Base-by-base conservation (phyloP, 192 early-diverging fungal genomes). In the Umbelopsis sp. region DNA sequence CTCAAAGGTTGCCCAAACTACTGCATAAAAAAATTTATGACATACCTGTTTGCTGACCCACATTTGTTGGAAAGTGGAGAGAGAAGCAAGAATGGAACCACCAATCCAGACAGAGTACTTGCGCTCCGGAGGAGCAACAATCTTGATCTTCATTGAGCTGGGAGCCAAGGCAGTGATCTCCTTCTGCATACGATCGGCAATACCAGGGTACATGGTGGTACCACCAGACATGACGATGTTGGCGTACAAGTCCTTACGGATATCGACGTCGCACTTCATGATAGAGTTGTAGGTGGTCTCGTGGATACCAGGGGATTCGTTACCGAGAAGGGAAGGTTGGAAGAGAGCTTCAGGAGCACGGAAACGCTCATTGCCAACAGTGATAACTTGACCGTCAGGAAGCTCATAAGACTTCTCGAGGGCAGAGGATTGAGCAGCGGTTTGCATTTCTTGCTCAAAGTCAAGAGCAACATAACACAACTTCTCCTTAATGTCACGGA, bases 401-500 rank as follows among this genome's bases (percentile, higher is more conserved):
- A 99, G 88, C 81, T 97, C 96, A 87, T 96, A 98, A 51, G 92
- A 92, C 91, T 98, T 97, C 82, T 97, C 95, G 45, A 98, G 88
- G 68, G 95, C 88, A 66, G 94, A 94, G 37, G 95, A 96, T 69
- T 89, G 90, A 75, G 88, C 89, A 58, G 95, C 94, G 71, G 96
- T 98, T 81, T 95, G 89, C 90, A 97, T 92, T 84, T 99, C 98
- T 87, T 96, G 92, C 75, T 97, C 96, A 84, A 93, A 97, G 87
- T 99, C 96, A 46, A 97, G 86, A 68, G 96, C 96, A 75, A 97
- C 96, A 81, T 98, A 98, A 87, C 95, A 94, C 72, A 97, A 90
- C 91, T 97, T 98, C 84, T 98, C 97, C 91, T 99, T 99, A 86
- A 99, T 97, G 80, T 98, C 95, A 83, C 96, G 95, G 72, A 97